Percentiles rank a stretch among this genome's conserved stretches.
Evolutionary conservation across 352 stramenopile species (phyloP).

Genomic region (Pythium sp.): DNA sequence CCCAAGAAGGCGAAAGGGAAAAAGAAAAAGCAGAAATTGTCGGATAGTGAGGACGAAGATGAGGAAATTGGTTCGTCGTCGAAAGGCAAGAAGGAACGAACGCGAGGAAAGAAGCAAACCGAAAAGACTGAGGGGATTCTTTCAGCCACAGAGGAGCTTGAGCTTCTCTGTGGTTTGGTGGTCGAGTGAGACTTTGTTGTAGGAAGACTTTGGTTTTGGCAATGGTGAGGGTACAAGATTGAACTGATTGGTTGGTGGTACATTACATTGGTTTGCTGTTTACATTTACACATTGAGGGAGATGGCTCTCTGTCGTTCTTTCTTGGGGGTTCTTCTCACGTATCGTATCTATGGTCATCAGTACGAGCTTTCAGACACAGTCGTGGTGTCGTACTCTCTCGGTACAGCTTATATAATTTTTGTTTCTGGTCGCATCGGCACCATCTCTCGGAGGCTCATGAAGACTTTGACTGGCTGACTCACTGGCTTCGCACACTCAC

Average conservation of each 20-base stretch:
- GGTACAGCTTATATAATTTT: slow-evolving; percentile 8
- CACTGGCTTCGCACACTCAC: not conserved
- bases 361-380: not conserved
- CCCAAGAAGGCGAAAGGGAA: not conserved
- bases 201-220: not conserved
- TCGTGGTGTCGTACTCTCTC: not conserved
- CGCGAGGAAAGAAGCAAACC: not conserved
- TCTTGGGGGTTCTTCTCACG: not conserved
- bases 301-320: not conserved
- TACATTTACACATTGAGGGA: slow-evolving; percentile 8
- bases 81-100: not conserved
- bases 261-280: not conserved
- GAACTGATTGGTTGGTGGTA: not conserved
- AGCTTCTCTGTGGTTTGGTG: slow-evolving; percentile 6
- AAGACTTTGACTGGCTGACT: not conserved
- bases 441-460: not conserved
- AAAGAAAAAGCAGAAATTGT: not conserved
- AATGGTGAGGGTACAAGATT: not conserved
- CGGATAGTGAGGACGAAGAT: not conserved
- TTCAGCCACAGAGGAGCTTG: slow-evolving; percentile 13
- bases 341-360: slow-evolving; percentile 8
- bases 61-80: not conserved
- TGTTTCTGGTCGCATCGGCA: not conserved
- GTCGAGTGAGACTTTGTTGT: not conserved
- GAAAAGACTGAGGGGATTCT: not conserved